A percentile compares a stretch with the other conserved stretches of the same genome.
Evolutionary conservation across 129 eudicot species (phyloP).

Genomic region (Deinandra increscens): DNA sequence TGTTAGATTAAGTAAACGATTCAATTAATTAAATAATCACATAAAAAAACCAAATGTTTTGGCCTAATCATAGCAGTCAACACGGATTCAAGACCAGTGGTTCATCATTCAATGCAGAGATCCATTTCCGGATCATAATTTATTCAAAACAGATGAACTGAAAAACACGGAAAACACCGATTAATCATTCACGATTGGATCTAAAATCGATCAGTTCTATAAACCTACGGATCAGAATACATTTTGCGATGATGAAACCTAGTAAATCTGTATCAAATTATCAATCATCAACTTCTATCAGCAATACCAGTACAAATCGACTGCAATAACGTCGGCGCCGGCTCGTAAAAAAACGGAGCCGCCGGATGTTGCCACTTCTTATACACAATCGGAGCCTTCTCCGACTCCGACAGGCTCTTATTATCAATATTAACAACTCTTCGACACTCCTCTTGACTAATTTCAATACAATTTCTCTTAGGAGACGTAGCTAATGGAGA

Average conservation of each 20-base stretch:
- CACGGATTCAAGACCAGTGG: slow-evolving; percentile 15
- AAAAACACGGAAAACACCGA: not conserved
- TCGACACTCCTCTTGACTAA: slow-evolving; percentile 24
- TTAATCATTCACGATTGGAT: slow-evolving; percentile 33
- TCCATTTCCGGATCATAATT: slow-evolving; percentile 9
- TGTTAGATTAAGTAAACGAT: too few species aligned
- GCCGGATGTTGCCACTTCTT: slow-evolving; percentile 95
- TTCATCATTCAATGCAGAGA: slow-evolving; percentile 1
- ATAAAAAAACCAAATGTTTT: slow-evolving; percentile 9
- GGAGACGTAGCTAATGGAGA: slow-evolving; percentile 75
- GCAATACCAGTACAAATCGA: slow-evolving; percentile 43
- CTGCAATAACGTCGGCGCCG: slow-evolving; percentile 65
- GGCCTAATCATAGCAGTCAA: slow-evolving; percentile 5
- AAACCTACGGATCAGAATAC: slow-evolving; percentile 19
- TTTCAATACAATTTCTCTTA: slow-evolving; percentile 26
- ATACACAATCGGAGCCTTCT: slow-evolving; percentile 46
- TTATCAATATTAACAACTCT: slow-evolving; percentile 15
- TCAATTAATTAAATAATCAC: not conserved
- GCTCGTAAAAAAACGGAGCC: slow-evolving; percentile 72
- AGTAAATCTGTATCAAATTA: slow-evolving; percentile 28
- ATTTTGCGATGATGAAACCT: slow-evolving; percentile 7
- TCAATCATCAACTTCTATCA: slow-evolving; percentile 30
- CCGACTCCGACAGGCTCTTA: slow-evolving; percentile 33
- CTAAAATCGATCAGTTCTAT: slow-evolving; percentile 29
- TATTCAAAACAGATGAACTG: not conserved